Conservation (phyloP, 1,284 basidiomycete genomes). For the Cerrena zonata region DNA sequence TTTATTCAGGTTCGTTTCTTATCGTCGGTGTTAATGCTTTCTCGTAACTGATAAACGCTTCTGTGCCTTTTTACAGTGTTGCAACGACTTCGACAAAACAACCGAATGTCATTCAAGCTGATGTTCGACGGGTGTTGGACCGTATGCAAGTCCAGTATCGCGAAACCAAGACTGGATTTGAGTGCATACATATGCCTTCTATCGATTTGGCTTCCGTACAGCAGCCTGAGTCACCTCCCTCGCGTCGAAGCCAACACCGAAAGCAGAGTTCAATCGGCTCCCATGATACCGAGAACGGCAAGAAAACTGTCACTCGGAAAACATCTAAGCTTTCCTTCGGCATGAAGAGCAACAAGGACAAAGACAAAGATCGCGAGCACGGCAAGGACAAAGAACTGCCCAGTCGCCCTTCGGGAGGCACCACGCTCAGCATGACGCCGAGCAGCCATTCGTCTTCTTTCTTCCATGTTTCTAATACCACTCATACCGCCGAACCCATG, state of each 20-base stretch:
- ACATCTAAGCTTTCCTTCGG: conserved; percentile 71
- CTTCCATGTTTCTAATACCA: conserved; percentile 63
- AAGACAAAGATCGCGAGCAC: conserved; percentile 32
- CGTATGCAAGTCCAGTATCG: conserved; percentile 92
- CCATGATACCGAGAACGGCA: conserved; percentile 39
- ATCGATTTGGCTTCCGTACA: conserved; percentile 77
- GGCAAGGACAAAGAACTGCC: conserved; percentile 40
- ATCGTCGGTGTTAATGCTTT: conserved; percentile 3
- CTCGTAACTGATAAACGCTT: conserved; percentile 6
- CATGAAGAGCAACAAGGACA: conserved; percentile 38
- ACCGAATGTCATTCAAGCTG: conserved; percentile 73
- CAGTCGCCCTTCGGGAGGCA: conserved; percentile 48
- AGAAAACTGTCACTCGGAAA: conserved; percentile 62
- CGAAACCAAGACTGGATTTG: conserved; percentile 87
- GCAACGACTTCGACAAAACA: conserved; percentile 92
- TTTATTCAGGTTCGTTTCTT: conserved; percentile 65
- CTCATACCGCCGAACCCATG: conserved; percentile 37
- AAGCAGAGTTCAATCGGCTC: conserved; percentile 47
- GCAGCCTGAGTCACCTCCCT: conserved; percentile 26
- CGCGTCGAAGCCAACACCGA: conserved; percentile 33
- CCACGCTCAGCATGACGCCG: conserved; percentile 51
- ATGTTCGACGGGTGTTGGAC: conserved; percentile 83
- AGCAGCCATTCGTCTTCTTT: conserved; percentile 75
- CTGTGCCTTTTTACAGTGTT: conserved; percentile 50
- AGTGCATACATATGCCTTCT: conserved; percentile 91